Evolutionary conservation across 768 basidiomycete genomes (phyloP).

Genomic region (Boletus vermiculosoides): DNA sequence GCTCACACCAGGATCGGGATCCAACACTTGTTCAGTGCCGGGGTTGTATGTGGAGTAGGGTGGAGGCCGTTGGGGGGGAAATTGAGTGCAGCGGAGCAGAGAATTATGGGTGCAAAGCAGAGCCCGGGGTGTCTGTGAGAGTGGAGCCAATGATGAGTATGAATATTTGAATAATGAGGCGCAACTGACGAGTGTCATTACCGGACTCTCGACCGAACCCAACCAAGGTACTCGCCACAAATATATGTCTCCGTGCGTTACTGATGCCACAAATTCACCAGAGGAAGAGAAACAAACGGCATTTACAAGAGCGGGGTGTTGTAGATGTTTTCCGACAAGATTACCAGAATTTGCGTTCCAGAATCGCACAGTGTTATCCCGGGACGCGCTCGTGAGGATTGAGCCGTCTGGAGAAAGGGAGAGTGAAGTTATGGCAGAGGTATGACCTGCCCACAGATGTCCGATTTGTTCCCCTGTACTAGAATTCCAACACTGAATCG

Average conservation of each 20-base stretch:
- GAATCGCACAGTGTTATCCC: conserved; percentile 2
- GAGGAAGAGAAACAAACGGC: neutral
- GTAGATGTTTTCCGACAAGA: neutral
- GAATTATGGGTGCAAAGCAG: too few relatives aligned
- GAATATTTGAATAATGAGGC: too few relatives aligned
- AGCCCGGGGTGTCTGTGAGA: neutral
- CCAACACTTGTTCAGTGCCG: neutral
- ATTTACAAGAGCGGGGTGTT: neutral
- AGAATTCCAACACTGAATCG: too few relatives aligned
- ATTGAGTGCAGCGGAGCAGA: neutral
- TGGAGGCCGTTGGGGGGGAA: neutral
- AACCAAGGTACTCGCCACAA: neutral
- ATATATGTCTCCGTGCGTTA: neutral
- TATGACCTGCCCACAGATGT: conserved; percentile 7
- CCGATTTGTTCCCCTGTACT: neutral
- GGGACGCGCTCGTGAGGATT: conserved; percentile 5
- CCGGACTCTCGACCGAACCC: neutral
- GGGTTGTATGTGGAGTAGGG: neutral
- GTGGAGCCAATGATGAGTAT: neutral
- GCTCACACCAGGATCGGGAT: neutral
- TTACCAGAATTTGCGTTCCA: conserved; percentile 3
- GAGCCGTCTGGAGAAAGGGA: too few relatives aligned
- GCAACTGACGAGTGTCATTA: neutral
- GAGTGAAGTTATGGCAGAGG: fast-evolving
- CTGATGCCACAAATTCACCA: neutral